Conservation (phyloP, 371 early-diverging fungal species). For the Capniomyces stellatus region DNA sequence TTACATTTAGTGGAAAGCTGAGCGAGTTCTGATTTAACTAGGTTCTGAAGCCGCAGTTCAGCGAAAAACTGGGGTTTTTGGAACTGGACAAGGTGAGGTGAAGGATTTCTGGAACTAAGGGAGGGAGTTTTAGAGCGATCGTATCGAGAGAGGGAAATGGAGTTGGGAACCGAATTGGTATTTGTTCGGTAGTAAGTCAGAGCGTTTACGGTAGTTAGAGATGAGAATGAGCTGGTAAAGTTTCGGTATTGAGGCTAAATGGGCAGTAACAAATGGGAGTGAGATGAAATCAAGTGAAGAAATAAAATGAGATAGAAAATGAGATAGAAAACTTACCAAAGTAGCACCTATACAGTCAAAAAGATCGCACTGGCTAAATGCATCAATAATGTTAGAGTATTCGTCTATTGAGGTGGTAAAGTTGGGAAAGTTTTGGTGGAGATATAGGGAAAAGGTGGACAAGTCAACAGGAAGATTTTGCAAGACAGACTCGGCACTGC, state of each 20-base stretch:
- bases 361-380: conserved; percentile 14
- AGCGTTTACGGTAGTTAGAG: not conserved
- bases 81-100: not conserved
- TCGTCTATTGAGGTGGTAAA: conserved; percentile 16
- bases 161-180: not conserved
- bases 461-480: conserved; percentile 13
- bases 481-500: conserved; percentile 10
- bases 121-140: not conserved
- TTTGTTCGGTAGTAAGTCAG: not conserved
- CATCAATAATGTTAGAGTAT: conserved; percentile 5
- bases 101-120: not conserved
- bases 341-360: not conserved
- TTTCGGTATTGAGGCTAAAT: not conserved
- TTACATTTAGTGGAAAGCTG: not conserved
- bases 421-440: conserved; percentile 19
- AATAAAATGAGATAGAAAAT: not conserved
- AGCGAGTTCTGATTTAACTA: not conserved
- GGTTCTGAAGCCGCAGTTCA: not conserved
- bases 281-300: not conserved
- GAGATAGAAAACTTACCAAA: not conserved
- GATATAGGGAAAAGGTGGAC: conserved; percentile 12
- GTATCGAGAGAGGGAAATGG: not conserved
- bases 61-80: not conserved
- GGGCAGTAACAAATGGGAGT: not conserved
- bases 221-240: not conserved